A percentile compares a stretch with the other conserved stretches of the same genome.
Conservation (phyloP, 257 asterid species). For the Solanum verrucosum region DNA sequence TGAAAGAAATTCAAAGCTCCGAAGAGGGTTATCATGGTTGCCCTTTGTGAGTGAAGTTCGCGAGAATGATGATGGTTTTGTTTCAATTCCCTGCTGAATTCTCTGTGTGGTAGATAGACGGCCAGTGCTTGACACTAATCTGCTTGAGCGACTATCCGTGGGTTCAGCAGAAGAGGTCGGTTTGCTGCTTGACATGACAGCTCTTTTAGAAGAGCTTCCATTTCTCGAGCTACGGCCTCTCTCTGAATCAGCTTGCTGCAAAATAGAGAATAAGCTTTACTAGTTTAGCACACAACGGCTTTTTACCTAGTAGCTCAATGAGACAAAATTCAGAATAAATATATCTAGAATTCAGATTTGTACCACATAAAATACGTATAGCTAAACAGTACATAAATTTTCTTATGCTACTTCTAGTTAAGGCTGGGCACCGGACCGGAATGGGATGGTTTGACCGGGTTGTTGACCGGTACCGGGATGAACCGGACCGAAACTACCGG, state of each 20-base stretch:
- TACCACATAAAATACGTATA: background rate
- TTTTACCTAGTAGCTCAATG: background rate
- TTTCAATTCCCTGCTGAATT: constrained; percentile 39
- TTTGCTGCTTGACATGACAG: constrained; percentile 41
- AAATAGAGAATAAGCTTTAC: constrained; percentile 1
- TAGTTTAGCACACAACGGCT: background rate
- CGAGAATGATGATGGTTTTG: constrained; percentile 44
- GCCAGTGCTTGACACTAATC: constrained; percentile 27
- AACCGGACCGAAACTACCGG: too few species aligned
- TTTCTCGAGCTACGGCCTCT: constrained; percentile 50
- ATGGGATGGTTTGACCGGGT: too few species aligned
- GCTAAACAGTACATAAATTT: background rate
- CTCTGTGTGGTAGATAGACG: constrained; percentile 51
- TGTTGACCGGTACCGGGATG: too few species aligned
- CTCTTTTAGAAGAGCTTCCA: constrained; percentile 69
- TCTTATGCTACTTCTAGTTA: background rate
- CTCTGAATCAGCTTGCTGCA: constrained; percentile 66
- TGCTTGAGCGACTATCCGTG: constrained; percentile 26
- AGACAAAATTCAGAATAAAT: background rate
- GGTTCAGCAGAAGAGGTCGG: constrained; percentile 39
- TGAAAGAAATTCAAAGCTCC: constrained; percentile 85
- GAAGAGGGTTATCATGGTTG: constrained; percentile 69
- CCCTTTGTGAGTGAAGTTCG: constrained; percentile 46
- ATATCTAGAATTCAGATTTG: background rate
- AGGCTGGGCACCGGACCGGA: too few species aligned